Percentiles rank a stretch among this genome's conserved stretches.
These are phyloP conservation scores for Diutina ranongensis DNA, from an alignment of 1,139 yeast species.

Conservation along the genomic window DNA sequence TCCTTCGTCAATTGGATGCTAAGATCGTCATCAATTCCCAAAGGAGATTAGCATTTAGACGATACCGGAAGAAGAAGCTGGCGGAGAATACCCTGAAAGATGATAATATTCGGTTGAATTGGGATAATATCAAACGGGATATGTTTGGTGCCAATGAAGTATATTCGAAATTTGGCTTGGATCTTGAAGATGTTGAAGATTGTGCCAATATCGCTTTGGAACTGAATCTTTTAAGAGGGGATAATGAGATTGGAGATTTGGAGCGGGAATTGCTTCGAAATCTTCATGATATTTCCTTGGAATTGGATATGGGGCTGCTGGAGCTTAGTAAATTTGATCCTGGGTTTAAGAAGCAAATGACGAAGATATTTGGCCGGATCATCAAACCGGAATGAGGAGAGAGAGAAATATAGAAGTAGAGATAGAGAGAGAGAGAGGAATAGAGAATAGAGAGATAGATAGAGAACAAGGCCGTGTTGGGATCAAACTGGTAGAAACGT, in stretches of 20 bases:
- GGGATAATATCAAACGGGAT: not conserved
- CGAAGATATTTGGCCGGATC: not conserved
- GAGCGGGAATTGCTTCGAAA: not conserved
- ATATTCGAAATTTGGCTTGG: not conserved
- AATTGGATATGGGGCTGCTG: not conserved
- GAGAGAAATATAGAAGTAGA: not conserved
- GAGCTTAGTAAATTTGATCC: not conserved
- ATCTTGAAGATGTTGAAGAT: not conserved
- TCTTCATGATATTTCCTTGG: not conserved
- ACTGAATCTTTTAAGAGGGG: not conserved
- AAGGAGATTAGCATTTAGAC: not conserved
- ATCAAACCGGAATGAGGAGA: not conserved
- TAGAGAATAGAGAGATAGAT: too few species aligned
- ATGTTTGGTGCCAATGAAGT: not conserved
- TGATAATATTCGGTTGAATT: not conserved
- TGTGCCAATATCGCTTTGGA: not conserved
- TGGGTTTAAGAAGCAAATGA: not conserved
- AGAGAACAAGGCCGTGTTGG: too few species aligned
- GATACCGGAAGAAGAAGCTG: not conserved
- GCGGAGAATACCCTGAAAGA: not conserved
- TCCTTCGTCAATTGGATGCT: not conserved
- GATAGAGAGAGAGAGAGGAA: too few species aligned
- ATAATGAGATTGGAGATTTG: not conserved
- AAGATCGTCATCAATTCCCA: constrained; percentile 1
- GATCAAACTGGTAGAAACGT: too few species aligned